These are phyloP conservation scores for Tulasnella sp. DNA, from an alignment of 768 basidiomycete species.

Conservation along the genomic window DNA sequence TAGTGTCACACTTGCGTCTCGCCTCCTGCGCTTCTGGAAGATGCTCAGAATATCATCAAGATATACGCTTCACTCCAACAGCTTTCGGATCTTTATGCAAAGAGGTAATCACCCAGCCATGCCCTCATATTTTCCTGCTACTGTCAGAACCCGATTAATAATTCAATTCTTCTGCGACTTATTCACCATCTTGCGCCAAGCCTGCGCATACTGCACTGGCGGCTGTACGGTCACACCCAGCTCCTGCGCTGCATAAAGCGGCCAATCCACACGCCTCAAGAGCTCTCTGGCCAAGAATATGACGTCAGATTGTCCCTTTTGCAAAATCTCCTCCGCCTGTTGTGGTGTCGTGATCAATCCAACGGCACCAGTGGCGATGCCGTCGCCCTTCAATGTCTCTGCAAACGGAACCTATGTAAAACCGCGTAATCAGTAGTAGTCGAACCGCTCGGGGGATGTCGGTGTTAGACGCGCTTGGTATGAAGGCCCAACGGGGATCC, in stretches of 20 bases:
- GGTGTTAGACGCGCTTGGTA: no score
- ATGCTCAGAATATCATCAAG: no score
- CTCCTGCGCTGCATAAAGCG: constrained; percentile 40
- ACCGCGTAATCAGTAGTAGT: background rate
- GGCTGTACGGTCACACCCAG: constrained; percentile 55
- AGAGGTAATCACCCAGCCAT: no score
- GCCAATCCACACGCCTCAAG: constrained; percentile 49
- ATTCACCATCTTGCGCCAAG: constrained; percentile 35
- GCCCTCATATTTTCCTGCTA: no score
- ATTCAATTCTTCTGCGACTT: background rate
- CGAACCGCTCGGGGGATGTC: no score
- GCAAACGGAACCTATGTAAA: constrained; percentile 58
- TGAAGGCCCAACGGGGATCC: constrained; percentile 43
- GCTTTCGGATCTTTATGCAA: no score
- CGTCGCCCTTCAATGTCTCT: constrained; percentile 49
- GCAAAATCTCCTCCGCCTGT: constrained; percentile 54
- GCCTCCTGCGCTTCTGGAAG: no score
- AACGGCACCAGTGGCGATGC: constrained; percentile 48
- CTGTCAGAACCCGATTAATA: no score
- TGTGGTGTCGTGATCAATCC: constrained; percentile 58
- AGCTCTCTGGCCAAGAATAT: constrained; percentile 58
- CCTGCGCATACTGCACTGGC: constrained; percentile 64
- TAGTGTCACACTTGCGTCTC: no score
- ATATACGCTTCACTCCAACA: no score
- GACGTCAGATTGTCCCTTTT: constrained; percentile 55